Evolutionary conservation across 331 rosid species (phyloP).

Genomic region (Spiraea crenata): DNA sequence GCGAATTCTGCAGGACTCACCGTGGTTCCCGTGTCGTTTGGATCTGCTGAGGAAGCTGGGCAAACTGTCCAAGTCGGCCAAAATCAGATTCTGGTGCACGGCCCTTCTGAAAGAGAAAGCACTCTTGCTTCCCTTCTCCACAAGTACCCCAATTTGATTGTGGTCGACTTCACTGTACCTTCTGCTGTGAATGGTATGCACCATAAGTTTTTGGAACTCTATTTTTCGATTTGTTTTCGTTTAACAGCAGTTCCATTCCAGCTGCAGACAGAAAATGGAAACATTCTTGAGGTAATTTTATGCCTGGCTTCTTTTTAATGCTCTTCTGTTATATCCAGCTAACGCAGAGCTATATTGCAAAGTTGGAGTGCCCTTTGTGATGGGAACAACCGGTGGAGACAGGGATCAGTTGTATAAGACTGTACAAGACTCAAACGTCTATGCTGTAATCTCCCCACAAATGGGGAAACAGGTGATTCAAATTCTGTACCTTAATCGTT

Average conservation of each 20-base stretch:
- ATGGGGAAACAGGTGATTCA: constrained; percentile 87
- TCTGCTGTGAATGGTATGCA: constrained; percentile 74
- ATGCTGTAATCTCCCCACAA: constrained; percentile 94
- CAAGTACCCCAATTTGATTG: constrained; percentile 69
- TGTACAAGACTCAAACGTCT: constrained; percentile 59
- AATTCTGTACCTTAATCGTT: constrained; percentile 16
- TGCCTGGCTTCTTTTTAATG: neutral
- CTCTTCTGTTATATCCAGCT: constrained; percentile 40
- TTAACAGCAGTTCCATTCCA: neutral
- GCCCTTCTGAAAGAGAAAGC: constrained; percentile 69
- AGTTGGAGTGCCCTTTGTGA: constrained; percentile 91
- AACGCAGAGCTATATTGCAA: constrained; percentile 85
- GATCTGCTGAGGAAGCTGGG: constrained; percentile 64
- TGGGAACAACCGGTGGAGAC: constrained; percentile 53
- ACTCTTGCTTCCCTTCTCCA: constrained; percentile 55
- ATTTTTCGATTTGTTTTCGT: neutral
- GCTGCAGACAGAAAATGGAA: neutral
- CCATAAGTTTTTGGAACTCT: neutral
- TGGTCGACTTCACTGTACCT: constrained; percentile 87
- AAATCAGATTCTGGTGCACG: constrained; percentile 67
- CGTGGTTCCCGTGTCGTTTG: constrained; percentile 82
- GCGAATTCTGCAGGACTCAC: constrained; percentile 83
- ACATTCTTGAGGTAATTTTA: neutral
- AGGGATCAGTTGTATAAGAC: constrained; percentile 45
- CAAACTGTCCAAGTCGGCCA: constrained; percentile 52